These are phyloP conservation scores for Pyrus bretschneideri DNA, from an alignment of 306 rosid genomes.

Conservation along the genomic window DNA sequence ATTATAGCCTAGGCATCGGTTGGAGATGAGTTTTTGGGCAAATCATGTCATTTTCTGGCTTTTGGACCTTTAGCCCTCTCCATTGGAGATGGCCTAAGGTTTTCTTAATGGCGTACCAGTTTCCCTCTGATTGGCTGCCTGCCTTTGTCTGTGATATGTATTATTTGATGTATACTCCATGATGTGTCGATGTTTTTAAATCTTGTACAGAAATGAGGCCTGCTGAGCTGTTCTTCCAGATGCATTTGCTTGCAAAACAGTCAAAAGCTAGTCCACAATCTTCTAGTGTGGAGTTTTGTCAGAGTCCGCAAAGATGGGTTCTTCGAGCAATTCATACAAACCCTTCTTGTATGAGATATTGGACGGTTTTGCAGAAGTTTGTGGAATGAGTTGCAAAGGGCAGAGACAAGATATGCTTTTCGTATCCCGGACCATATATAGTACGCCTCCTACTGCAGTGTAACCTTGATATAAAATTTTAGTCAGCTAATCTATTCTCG, in stretches of 20 bases:
- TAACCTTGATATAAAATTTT: neutral
- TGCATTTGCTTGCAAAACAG: conserved; percentile 74
- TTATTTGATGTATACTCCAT: neutral
- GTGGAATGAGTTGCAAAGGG: conserved; percentile 19
- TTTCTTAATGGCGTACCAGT: neutral
- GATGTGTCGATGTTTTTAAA: neutral
- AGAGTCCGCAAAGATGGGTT: conserved; percentile 68
- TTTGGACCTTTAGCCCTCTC: too few species aligned
- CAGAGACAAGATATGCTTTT: neutral
- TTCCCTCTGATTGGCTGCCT: neutral
- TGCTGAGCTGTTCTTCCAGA: conserved; percentile 78
- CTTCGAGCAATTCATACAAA: conserved; percentile 72
- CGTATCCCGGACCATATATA: neutral
- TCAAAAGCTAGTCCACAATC: conserved; percentile 26
- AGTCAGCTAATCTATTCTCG: neutral
- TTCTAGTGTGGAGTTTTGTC: conserved; percentile 34
- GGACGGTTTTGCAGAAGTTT: conserved; percentile 61
- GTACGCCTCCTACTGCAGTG: neutral
- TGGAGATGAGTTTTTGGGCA: too few species aligned
- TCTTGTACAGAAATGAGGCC: conserved; percentile 60
- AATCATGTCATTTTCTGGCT: too few species aligned
- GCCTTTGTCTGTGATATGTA: neutral
- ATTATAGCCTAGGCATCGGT: too few species aligned
- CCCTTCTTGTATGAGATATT: conserved; percentile 78
- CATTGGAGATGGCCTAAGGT: neutral